These are phyloP conservation scores for Cadophora gregata DNA, from an alignment of 2,329 filamentous ascomycete species.

Conservation along the genomic window DNA sequence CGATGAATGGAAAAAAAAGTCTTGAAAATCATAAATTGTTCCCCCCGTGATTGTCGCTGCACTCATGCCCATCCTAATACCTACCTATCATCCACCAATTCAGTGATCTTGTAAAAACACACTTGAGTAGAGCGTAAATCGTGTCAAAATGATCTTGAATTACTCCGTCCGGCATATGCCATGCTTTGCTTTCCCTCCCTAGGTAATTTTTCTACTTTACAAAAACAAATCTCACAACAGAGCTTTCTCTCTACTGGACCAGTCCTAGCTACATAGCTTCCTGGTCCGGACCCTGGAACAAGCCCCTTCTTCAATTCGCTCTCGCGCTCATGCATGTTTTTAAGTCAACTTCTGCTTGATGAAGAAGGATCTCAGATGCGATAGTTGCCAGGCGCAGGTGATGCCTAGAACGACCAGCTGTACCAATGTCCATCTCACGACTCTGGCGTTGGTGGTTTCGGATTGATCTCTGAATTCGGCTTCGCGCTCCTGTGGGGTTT, in stretches of 20 bases:
- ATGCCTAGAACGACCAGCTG: constrained; percentile 83
- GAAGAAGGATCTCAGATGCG: constrained; percentile 95
- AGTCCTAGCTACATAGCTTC: not conserved
- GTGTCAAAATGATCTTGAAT: not conserved
- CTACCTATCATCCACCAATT: too few species aligned
- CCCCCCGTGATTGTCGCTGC: not conserved
- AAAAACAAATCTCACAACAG: not conserved
- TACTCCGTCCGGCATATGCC: constrained; percentile 13
- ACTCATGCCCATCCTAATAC: too few species aligned
- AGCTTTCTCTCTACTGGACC: not conserved
- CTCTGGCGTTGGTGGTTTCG: constrained; percentile 87
- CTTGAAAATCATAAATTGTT: constrained; percentile 21
- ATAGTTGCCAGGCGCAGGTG: constrained; percentile 96
- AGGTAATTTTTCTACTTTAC: constrained; percentile 16
- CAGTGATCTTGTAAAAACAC: not conserved
- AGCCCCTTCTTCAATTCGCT: not conserved
- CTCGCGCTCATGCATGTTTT: constrained; percentile 10
- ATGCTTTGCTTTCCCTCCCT: constrained; percentile 1
- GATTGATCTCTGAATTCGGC: constrained; percentile 98
- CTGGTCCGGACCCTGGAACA: not conserved
- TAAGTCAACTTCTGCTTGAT: constrained; percentile 99
- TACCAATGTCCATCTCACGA: constrained; percentile 92
- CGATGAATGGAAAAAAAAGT: constrained; percentile 39
- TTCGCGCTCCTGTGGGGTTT: constrained; percentile 77
- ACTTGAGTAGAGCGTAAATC: not conserved